Conservation (phyloP, 1,284 basidiomycete species). For the Xanthoconium separans region DNA sequence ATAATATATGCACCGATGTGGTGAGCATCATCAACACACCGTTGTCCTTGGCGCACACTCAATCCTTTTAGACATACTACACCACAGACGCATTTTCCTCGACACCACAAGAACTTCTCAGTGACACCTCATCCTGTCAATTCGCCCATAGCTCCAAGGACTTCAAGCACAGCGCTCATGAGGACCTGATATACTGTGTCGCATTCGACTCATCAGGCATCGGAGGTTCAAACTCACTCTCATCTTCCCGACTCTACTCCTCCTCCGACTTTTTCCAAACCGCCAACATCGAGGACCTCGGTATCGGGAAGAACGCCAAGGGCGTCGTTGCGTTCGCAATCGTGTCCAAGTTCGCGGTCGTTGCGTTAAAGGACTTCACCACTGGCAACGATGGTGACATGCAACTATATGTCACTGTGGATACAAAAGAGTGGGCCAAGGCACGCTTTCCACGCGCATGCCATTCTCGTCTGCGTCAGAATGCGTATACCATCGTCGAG, state of each 20-base stretch:
- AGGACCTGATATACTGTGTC: conserved; percentile 82
- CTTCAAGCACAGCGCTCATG: conserved; percentile 72
- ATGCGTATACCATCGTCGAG: conserved; percentile 95
- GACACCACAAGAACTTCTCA: conserved; percentile 56
- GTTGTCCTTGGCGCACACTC: conserved; percentile 12
- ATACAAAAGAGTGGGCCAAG: conserved; percentile 79
- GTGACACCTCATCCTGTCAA: conserved; percentile 73
- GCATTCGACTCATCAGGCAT: conserved; percentile 67
- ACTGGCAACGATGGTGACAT: conserved; percentile 61
- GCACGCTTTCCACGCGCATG: conserved; percentile 86
- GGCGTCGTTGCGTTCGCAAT: conserved; percentile 89
- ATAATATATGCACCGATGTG: conserved; percentile 73
- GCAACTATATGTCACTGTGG: conserved; percentile 82
- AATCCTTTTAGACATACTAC: conserved; percentile 64
- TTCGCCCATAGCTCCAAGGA: conserved; percentile 84
- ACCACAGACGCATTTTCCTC: conserved; percentile 80
- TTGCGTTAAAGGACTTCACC: conserved; percentile 72
- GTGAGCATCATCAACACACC: conserved; percentile 37
- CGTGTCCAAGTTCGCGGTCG: conserved; percentile 87
- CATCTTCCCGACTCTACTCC: conserved; percentile 74
- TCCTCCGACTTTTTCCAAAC: conserved; percentile 79
- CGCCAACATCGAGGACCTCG: conserved; percentile 73
- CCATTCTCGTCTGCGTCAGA: conserved; percentile 76
- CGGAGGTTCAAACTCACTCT: conserved; percentile 51
- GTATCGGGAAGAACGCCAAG: conserved; percentile 78